Conservation (phyloP, 768 basidiomycete genomes). For the Xerocomus brunneocitrinus region DNA sequence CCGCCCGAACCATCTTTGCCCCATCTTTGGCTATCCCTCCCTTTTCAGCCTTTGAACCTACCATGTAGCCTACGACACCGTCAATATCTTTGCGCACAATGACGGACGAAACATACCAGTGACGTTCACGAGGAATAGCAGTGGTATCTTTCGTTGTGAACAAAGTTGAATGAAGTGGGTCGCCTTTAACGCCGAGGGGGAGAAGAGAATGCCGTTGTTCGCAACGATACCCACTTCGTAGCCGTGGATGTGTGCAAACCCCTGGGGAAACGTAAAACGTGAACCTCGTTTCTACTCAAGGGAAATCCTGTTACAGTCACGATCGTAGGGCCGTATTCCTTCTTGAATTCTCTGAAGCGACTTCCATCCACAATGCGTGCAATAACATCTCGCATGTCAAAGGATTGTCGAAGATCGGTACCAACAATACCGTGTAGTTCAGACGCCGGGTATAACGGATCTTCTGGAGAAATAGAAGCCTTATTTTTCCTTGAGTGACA, state of each 20-base stretch:
- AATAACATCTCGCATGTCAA: slow-evolving; percentile 94
- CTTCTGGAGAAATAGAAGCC: slow-evolving; percentile 60
- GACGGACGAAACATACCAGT: slow-evolving; percentile 47
- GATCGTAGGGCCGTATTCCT: slow-evolving; percentile 88
- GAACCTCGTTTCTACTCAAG: neutral
- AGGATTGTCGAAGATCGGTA: slow-evolving; percentile 80
- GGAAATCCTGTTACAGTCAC: slow-evolving; percentile 58
- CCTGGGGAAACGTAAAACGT: slow-evolving; percentile 38
- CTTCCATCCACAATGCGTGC: slow-evolving; percentile 89
- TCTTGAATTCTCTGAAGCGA: slow-evolving; percentile 92
- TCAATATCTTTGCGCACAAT: slow-evolving; percentile 2
- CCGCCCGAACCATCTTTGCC: slow-evolving; percentile 96
- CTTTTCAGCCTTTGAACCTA: slow-evolving; percentile 90
- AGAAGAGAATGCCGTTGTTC: slow-evolving; percentile 94
- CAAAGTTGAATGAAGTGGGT: slow-evolving; percentile 95
- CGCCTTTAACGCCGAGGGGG: slow-evolving; percentile 88
- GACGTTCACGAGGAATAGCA: slow-evolving; percentile 95
- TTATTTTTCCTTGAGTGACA: slow-evolving; percentile 24
- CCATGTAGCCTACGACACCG: slow-evolving; percentile 73
- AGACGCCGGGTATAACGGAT: slow-evolving; percentile 71
- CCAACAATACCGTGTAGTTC: slow-evolving; percentile 92
- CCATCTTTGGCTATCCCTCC: slow-evolving; percentile 94
- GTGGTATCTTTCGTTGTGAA: slow-evolving; percentile 82
- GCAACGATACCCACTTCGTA: slow-evolving; percentile 89
- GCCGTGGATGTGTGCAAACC: slow-evolving; percentile 86